These are phyloP conservation scores for Tricholoma matsutake DNA, from an alignment of 768 basidiomycete species.

Conservation along the genomic window DNA sequence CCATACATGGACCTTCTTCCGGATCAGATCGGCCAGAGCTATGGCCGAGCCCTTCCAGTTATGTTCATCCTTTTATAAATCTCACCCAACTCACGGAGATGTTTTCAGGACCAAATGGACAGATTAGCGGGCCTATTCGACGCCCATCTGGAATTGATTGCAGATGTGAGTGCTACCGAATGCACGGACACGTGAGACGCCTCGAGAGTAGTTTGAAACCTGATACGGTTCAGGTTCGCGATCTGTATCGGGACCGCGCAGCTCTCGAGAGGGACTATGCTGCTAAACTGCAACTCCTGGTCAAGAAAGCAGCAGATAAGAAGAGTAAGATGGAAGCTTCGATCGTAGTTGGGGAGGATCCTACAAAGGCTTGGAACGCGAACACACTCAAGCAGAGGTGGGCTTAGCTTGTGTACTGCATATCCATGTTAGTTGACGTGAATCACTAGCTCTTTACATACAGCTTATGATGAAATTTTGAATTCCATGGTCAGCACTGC, in stretches of 20 bases:
- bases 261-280: slow-evolving; percentile 80
- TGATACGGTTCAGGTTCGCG: slow-evolving; percentile 53
- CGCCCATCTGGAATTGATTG: slow-evolving; percentile 59
- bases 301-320: slow-evolving; percentile 69
- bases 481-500: slow-evolving; percentile 55
- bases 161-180: slow-evolving; percentile 47
- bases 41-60: slow-evolving; percentile 57
- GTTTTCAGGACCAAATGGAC: slow-evolving; percentile 68
- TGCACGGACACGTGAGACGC: neutral
- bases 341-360: slow-evolving; percentile 64
- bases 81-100: neutral
- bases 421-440: slow-evolving; percentile 9
- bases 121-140: slow-evolving; percentile 55
- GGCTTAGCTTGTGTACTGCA: slow-evolving; percentile 6
- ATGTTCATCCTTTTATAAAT: slow-evolving; percentile 9
- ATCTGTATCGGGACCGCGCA: slow-evolving; percentile 64
- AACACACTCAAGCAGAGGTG: slow-evolving; percentile 56
- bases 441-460: slow-evolving; percentile 60
- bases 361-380: slow-evolving; percentile 59
- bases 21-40: slow-evolving; percentile 31
- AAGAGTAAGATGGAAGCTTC: slow-evolving; percentile 53
- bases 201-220: neutral
- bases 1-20: neutral
- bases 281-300: slow-evolving; percentile 59
- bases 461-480: slow-evolving; percentile 68